A percentile compares a stretch with the other conserved stretches of the same genome.
Evolutionary conservation across 2,329 filamentous ascomycete genomes (phyloP).

Genomic region (Dactylellina parvicollis): DNA sequence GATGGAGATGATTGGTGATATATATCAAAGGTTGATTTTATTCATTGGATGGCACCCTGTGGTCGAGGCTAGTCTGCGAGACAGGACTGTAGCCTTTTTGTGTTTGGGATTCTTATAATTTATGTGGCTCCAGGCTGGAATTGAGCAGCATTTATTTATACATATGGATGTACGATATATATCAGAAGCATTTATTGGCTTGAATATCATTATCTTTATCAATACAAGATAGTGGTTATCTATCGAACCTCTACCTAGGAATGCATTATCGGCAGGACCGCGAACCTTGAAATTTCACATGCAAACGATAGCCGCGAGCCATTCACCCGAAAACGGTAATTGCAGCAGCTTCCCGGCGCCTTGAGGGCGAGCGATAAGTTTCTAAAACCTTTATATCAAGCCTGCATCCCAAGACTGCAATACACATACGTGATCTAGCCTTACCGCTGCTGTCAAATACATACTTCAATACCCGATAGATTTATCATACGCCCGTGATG

Average conservation of each 20-base stretch:
- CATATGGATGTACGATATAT: constrained; percentile 1
- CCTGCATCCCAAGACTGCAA: background rate
- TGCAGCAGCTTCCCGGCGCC: background rate
- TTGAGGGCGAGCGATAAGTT: too few species aligned
- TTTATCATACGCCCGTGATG: constrained; percentile 6
- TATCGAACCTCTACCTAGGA: background rate
- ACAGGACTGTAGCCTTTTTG: too few species aligned
- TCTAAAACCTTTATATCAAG: background rate
- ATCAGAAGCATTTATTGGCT: constrained; percentile 3
- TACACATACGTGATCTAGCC: background rate
- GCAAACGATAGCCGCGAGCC: constrained; percentile 23
- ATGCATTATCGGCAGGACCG: constrained; percentile 41
- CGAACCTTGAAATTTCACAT: constrained; percentile 47
- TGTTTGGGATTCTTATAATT: background rate
- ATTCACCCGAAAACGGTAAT: constrained; percentile 13
- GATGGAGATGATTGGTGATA: constrained; percentile 59
- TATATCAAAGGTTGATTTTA: background rate
- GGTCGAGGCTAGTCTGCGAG: too few species aligned
- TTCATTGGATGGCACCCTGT: background rate
- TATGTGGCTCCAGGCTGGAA: background rate
- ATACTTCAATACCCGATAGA: background rate
- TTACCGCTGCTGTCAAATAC: background rate
- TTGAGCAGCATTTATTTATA: background rate
- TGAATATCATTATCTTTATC: too few species aligned
- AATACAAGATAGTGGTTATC: background rate